phyloP scores from a whole-genome alignment of 2,329 filamentous ascomycete genomes.

The Microdochium bolleyi region DNA sequence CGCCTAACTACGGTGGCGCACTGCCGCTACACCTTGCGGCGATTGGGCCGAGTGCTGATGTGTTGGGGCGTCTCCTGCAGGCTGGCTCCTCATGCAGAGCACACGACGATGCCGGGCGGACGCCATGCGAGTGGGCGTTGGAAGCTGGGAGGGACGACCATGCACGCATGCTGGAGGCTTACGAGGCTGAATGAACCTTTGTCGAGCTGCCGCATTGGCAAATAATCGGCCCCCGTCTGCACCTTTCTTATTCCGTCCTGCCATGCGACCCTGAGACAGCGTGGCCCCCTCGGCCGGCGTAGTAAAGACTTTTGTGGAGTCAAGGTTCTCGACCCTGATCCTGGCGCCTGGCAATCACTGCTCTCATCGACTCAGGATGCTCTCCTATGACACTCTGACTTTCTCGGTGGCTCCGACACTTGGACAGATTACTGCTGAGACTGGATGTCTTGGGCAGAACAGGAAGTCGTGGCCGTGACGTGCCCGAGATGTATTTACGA shows the following conservation, averaged over 20 bases:
- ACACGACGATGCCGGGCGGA: constrained; percentile 9
- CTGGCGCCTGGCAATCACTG: too few relatives aligned
- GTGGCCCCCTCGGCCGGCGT: neutral
- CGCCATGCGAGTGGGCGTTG: constrained; percentile 12
- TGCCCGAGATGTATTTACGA: too few relatives aligned
- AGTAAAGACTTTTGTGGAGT: neutral
- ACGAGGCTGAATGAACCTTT: neutral
- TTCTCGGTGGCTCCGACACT: too few relatives aligned
- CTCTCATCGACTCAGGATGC: too few relatives aligned
- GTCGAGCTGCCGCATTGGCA: neutral
- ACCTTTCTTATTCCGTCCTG: neutral
- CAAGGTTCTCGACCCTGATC: too few relatives aligned
- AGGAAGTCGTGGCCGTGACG: too few relatives aligned
- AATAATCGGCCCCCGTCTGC: neutral
- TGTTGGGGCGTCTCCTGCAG: constrained; percentile 8
- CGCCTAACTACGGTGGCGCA: constrained; percentile 10
- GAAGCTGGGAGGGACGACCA: constrained; percentile 10
- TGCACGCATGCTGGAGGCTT: constrained; percentile 8
- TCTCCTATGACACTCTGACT: too few relatives aligned
- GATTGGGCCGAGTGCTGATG: constrained; percentile 10
- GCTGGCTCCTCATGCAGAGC: constrained; percentile 10
- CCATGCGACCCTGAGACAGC: neutral
- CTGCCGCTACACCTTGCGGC: constrained; percentile 12
- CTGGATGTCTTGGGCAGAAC: too few relatives aligned
- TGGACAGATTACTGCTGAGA: too few relatives aligned